Evolutionary conservation across 176 grass and related monocot genomes (phyloP), one percentile per base, ranked within the genome.

Genomic region (Triticum dicoccoides): DNA sequence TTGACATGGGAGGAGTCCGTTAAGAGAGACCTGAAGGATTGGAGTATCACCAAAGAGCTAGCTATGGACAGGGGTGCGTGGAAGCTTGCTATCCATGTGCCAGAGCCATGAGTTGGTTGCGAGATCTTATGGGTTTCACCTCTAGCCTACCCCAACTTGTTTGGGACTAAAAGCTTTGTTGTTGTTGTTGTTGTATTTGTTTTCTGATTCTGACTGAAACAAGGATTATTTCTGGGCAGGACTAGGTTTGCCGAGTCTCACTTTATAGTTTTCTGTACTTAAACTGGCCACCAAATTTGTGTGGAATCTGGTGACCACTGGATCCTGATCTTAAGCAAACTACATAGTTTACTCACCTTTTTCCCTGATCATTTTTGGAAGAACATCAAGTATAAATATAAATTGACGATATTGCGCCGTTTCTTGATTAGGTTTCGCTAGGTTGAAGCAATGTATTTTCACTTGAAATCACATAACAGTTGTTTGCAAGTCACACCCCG

Each of bases 341-440:
- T 51, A 8, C 42, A 66, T 65, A 42, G 11, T 80, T 11, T 73
- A 62, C 63, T 45, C 9, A 8, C 62, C 10, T 3, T 47, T 51
- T 38, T 11, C 51, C 76, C 51, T 59, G 27, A 59, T 21, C 11
- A 27, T 65, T 30, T 47, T 84, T 11, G 32, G 77, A 73, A 2
- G 11, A 67, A 69, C 80, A 14, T 30, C 44, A 54, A n/a, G 18
- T 83, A 77, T 69, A 34, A 32, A 87, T 38, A 81, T 65, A 49
- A 49, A 47, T 62, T 17, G 45, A 67, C 51, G 45, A 7, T 58
- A 73, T 73, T 74, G 59, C 11, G 62, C 13, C 77, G 12, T 65
- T 79, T 73, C 23, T 27, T 39, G 41, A 24, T 30, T 59, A 45
- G 4, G 14, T 61, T 70, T 77, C 65, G 18, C 29, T 67, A 32